A percentile compares a stretch with the other conserved stretches of the same genome.
These are phyloP conservation scores for Pseudogymnoascus pannorum DNA, from an alignment of 2,329 filamentous ascomycete genomes.

Conservation along the genomic window DNA sequence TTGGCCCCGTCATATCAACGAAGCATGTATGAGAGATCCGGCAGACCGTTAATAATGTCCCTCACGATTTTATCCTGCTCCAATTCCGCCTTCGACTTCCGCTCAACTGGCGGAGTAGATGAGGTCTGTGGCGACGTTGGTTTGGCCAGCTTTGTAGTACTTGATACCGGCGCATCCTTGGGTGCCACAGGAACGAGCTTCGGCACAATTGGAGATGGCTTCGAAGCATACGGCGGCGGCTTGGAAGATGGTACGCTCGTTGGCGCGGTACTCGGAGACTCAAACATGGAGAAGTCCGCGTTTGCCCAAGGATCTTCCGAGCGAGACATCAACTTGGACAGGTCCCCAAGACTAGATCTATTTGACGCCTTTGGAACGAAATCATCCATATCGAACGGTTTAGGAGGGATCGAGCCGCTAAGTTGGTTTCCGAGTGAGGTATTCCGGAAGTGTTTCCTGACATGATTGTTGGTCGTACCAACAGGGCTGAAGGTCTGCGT, in stretches of 20 bases:
- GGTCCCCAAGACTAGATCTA: not conserved
- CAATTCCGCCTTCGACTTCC: slow-evolving; percentile 22
- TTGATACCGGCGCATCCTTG: not conserved
- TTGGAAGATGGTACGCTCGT: slow-evolving; percentile 10
- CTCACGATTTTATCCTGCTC: slow-evolving; percentile 29
- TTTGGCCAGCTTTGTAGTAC: not conserved
- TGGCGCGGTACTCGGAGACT: slow-evolving; percentile 16
- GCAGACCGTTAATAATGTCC: slow-evolving; percentile 27
- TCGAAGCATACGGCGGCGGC: slow-evolving; percentile 8
- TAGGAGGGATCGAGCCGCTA: not conserved
- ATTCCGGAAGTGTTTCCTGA: not conserved
- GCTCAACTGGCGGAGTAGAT: slow-evolving; percentile 4
- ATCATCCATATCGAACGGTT: not conserved
- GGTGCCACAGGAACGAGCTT: slow-evolving; percentile 7
- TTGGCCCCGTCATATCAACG: not conserved
- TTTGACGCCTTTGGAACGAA: not conserved
- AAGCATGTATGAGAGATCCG: slow-evolving; percentile 32
- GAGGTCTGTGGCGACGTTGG: slow-evolving; percentile 7
- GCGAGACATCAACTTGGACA: not conserved
- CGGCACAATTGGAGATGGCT: not conserved
- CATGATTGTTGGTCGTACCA: not conserved
- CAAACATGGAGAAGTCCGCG: slow-evolving; percentile 32
- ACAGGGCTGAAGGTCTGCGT: not conserved
- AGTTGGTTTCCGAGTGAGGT: not conserved
- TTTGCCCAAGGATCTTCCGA: slow-evolving; percentile 28